A percentile compares a stretch with the other conserved stretches of the same genome.
Evolutionary conservation across 306 rosid genomes (phyloP).

Genomic region (cucumber (Cucumis sativus)): Cucumber_9930_V3 NC_026658.2:17002001-17002500

Average conservation of each 20-base stretch:
- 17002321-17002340: constrained; percentile 40
- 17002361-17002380: constrained; percentile 23
- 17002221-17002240: constrained; percentile 54
- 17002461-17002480: too few relatives aligned
- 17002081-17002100: not conserved
- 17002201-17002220: constrained; percentile 42
- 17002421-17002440: too few relatives aligned
- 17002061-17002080: constrained; percentile 52
- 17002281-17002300: constrained; percentile 43
- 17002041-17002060: constrained; percentile 59
- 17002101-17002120: not conserved
- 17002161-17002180: not conserved
- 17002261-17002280: constrained; percentile 60
- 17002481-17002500: too few relatives aligned
- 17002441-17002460: too few relatives aligned
- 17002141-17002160: not conserved
- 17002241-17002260: constrained; percentile 42
- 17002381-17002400: not conserved
- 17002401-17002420: not conserved
- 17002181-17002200: constrained; percentile 25
- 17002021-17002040: constrained; percentile 72
- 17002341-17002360: constrained; percentile 47
- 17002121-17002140: not conserved
- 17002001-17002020: not conserved
- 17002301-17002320: constrained; percentile 43